Evolutionary conservation across 768 basidiomycete genomes (phyloP).

Genomic region (Xerocomellus chrysenteron): DNA sequence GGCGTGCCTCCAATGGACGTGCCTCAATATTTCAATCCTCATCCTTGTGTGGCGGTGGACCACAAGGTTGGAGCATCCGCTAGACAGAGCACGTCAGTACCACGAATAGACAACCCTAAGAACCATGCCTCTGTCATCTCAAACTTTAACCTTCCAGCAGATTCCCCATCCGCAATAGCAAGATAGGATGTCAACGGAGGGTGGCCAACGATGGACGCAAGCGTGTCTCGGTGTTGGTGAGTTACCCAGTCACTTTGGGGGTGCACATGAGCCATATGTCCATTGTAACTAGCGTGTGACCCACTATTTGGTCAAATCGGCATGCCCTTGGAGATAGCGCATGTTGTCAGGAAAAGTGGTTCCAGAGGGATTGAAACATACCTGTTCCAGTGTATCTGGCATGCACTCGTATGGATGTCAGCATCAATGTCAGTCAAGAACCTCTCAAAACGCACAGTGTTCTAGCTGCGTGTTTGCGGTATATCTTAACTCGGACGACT

Average conservation of each 20-base stretch:
- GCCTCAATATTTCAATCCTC: conserved; percentile 50
- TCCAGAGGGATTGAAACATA: conserved; percentile 35
- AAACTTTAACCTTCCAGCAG: conserved; percentile 85
- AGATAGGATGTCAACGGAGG: conserved; percentile 82
- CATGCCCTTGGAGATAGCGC: conserved; percentile 63
- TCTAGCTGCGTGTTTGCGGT: conserved; percentile 96
- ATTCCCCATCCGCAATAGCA: conserved; percentile 91
- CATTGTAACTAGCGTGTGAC: conserved; percentile 29
- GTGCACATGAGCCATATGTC: conserved; percentile 12
- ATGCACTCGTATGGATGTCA: conserved; percentile 60
- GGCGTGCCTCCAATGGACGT: too few species aligned
- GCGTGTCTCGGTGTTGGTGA: conserved; percentile 96
- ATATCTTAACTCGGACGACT: conserved; percentile 92
- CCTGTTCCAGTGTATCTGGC: conserved; percentile 96
- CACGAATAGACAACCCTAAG: conserved; percentile 1
- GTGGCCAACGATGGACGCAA: conserved; percentile 91
- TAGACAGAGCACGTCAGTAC: conserved; percentile 35
- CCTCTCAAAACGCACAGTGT: conserved; percentile 62
- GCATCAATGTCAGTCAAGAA: not conserved
- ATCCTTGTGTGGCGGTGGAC: conserved; percentile 87
- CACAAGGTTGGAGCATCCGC: conserved; percentile 95
- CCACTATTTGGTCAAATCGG: conserved; percentile 94
- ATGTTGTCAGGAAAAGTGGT: conserved; percentile 9
- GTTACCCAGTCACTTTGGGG: conserved; percentile 88
- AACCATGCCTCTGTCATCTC: conserved; percentile 88